Percentiles rank a stretch among this genome's conserved stretches.
These are phyloP conservation scores for Medicago ruthenica DNA, from an alignment of 306 rosid species.

Conservation along the genomic window DNA sequence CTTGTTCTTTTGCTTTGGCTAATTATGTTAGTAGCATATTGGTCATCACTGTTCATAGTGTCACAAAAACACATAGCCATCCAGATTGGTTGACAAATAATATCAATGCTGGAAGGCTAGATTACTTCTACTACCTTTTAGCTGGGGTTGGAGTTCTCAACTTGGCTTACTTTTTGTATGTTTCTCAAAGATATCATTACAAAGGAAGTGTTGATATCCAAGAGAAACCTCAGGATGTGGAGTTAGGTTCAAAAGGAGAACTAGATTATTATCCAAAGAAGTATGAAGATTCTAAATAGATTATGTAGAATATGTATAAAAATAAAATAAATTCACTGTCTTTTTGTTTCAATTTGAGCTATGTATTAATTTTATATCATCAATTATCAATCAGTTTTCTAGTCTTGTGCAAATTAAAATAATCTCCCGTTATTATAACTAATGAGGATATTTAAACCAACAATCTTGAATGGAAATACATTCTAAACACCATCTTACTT, in stretches of 20 bases:
- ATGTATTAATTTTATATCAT: neutral
- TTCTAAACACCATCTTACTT: no score
- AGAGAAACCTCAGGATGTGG: slow-evolving; percentile 46
- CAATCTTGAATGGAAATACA: no score
- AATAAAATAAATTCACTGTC: neutral
- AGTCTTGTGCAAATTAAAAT: no score
- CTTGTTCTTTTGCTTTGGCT: slow-evolving; percentile 60
- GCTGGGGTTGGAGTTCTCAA: slow-evolving; percentile 61
- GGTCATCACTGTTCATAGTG: slow-evolving; percentile 53
- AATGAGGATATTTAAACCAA: no score
- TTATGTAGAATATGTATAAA: neutral
- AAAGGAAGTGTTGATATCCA: slow-evolving; percentile 43
- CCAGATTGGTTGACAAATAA: slow-evolving; percentile 76
- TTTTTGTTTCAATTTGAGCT: neutral
- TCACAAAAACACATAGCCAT: slow-evolving; percentile 34
- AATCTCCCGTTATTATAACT: no score
- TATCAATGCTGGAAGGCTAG: slow-evolving; percentile 69
- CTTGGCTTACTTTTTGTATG: slow-evolving; percentile 56
- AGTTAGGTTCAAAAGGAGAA: slow-evolving; percentile 46
- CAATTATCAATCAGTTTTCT: no score
- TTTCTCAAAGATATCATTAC: slow-evolving; percentile 60
- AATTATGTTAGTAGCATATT: slow-evolving; percentile 60
- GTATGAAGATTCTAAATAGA: slow-evolving; percentile 18
- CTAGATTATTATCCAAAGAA: slow-evolving; percentile 10
- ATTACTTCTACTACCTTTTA: slow-evolving; percentile 66